These are phyloP conservation scores for Leucosporidium yakuticum DNA, from an alignment of 768 basidiomycete genomes.

Conservation along the genomic window DNA sequence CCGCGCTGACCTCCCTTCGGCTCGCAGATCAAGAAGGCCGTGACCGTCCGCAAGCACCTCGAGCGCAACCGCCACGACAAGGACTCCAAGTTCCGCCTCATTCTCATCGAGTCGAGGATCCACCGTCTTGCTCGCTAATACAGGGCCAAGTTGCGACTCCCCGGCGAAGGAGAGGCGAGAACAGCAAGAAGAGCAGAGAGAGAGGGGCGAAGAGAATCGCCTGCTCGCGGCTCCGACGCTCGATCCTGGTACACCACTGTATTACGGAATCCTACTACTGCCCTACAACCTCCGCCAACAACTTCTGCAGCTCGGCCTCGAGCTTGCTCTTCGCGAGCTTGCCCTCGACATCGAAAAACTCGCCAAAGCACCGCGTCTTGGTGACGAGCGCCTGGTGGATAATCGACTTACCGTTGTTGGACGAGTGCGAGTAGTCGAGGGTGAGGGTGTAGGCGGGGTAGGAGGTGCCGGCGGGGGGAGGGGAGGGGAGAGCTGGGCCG, in stretches of 20 bases:
- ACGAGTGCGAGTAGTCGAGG: conserved; percentile 14
- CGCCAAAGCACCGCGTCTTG: neutral
- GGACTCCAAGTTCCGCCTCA: conserved; percentile 89
- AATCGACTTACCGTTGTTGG: conserved; percentile 22
- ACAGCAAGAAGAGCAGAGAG: no score
- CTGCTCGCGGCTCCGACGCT: no score
- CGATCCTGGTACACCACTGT: no score
- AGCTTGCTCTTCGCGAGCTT: conserved; percentile 1
- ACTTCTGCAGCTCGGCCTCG: conserved; percentile 12
- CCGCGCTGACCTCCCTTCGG: neutral
- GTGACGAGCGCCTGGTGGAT: neutral
- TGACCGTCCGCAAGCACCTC: conserved; percentile 96
- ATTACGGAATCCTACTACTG: neutral
- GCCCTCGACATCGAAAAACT: conserved; percentile 16
- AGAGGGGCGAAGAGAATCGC: no score
- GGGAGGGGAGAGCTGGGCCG: conserved; percentile 2
- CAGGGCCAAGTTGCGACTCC: conserved; percentile 87
- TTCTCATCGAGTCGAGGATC: conserved; percentile 98
- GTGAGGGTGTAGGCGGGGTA: conserved; percentile 28
- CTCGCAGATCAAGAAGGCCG: conserved; percentile 88
- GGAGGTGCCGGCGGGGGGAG: neutral
- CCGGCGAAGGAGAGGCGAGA: no score
- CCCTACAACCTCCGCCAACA: neutral
- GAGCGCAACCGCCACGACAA: conserved; percentile 98
- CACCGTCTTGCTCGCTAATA: conserved; percentile 97